Conservation (phyloP, 164 flowering plant genomes). For the Macadamia tetraphylla region DNA sequence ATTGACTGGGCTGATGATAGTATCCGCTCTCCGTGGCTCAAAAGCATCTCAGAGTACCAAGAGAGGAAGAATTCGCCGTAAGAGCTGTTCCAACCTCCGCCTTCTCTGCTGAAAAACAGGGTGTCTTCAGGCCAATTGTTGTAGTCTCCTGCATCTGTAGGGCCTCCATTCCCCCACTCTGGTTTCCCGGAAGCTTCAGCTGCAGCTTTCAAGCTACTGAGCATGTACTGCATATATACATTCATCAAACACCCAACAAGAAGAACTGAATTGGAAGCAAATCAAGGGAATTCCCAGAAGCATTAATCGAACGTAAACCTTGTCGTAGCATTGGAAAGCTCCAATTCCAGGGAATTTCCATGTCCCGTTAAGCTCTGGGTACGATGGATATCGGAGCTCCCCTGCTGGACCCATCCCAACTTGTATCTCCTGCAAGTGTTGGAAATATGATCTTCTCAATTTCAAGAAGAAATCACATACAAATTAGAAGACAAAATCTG, state of each 20-base stretch:
- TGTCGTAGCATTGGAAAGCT: slow-evolving; percentile 94
- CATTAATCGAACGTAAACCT: slow-evolving; percentile 33
- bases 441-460: too few species aligned
- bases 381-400: slow-evolving; percentile 92
- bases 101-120: slow-evolving; percentile 64
- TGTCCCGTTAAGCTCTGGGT: slow-evolving; percentile 83
- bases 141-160: slow-evolving; percentile 85
- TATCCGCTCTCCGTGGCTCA: slow-evolving; percentile 82
- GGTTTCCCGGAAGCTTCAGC: slow-evolving; percentile 81
- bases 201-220: slow-evolving; percentile 71
- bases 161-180: slow-evolving; percentile 89
- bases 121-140: slow-evolving; percentile 97
- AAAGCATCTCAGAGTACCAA: slow-evolving; percentile 91
- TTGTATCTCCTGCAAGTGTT: slow-evolving; percentile 76
- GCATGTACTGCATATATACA: slow-evolving; percentile 66
- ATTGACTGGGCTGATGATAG: slow-evolving; percentile 46
- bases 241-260: background rate
- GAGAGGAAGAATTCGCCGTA: slow-evolving; percentile 87
- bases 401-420: slow-evolving; percentile 99
- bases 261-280: background rate
- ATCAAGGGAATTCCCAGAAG: background rate
- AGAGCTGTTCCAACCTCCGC: slow-evolving; percentile 65
- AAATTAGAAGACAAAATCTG: background rate
- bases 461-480: too few species aligned
- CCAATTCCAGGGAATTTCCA: slow-evolving; percentile 98